A percentile compares a stretch with the other conserved stretches of the same genome.
phyloP scores from a whole-genome alignment of 805 yeast genomes.

The Wickerhamiella galacta region DNA sequence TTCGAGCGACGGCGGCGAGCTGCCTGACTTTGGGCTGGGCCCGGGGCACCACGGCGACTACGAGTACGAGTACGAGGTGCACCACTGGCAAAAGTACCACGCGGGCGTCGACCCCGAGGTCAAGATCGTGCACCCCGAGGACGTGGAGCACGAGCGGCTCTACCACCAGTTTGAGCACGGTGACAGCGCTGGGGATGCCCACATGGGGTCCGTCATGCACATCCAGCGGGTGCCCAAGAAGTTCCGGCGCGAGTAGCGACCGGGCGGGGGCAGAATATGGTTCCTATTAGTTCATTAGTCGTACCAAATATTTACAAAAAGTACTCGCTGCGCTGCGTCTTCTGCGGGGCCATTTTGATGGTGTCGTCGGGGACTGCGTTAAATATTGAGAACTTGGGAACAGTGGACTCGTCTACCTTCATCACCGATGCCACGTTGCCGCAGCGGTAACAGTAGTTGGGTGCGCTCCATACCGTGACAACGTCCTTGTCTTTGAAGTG shows the following conservation, averaged over 20 bases:
- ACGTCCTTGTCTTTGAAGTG: constrained; percentile 94
- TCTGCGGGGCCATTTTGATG: constrained; percentile 22
- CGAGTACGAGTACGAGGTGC: constrained; percentile 84
- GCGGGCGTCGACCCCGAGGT: constrained; percentile 68
- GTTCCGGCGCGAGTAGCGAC: too few relatives aligned
- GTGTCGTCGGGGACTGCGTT: constrained; percentile 75
- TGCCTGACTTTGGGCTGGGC: constrained; percentile 88
- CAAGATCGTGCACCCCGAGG: constrained; percentile 66
- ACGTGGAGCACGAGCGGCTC: constrained; percentile 67
- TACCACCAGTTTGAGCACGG: constrained; percentile 80
- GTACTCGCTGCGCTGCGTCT: constrained; percentile 24
- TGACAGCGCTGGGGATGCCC: constrained; percentile 24
- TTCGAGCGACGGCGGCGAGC: constrained; percentile 42
- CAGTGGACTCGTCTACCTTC: constrained; percentile 78
- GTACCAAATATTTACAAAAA: constrained; percentile 15
- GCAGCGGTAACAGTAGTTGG: constrained; percentile 92
- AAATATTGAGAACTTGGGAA: constrained; percentile 83
- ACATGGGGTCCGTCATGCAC: constrained; percentile 14
- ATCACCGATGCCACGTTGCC: constrained; percentile 97
- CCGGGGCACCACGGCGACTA: constrained; percentile 91
- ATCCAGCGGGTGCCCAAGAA: constrained; percentile 14
- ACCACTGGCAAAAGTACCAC: constrained; percentile 66
- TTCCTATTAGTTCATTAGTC: background rate
- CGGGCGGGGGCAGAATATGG: background rate
- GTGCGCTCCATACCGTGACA: constrained; percentile 97